These are phyloP conservation scores for Cordyceps cateniannulata DNA, from an alignment of 2,329 filamentous ascomycete genomes.

Conservation along the genomic window DNA sequence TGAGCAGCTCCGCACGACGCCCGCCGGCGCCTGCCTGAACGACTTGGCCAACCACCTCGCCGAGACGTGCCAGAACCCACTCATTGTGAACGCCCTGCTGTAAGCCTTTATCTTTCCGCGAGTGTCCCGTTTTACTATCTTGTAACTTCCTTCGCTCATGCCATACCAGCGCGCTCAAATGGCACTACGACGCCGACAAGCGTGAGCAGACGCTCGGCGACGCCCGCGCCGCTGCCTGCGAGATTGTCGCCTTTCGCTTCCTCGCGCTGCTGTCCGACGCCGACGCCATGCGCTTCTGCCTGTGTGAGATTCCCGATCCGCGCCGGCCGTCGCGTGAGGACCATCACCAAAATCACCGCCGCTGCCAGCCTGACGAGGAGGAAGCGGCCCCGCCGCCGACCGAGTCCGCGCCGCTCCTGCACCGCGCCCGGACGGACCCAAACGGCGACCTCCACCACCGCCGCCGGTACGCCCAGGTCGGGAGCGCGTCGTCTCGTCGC, in stretches of 20 bases:
- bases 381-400: constrained; percentile 39
- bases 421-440: neutral
- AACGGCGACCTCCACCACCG: constrained; percentile 28
- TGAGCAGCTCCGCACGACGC: constrained; percentile 64
- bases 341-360: neutral
- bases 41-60: constrained; percentile 58
- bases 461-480: neutral
- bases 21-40: constrained; percentile 52
- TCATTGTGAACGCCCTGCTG: constrained; percentile 67
- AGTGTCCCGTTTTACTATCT: no score
- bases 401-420: neutral
- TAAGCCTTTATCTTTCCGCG: constrained; percentile 31
- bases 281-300: constrained; percentile 67
- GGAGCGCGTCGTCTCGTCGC: constrained; percentile 19
- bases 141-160: no score
- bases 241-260: constrained; percentile 77
- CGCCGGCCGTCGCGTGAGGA: neutral
- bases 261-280: constrained; percentile 63
- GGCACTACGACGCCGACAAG: constrained; percentile 60
- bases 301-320: constrained; percentile 59
- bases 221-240: constrained; percentile 66
- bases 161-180: constrained; percentile 57
- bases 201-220: constrained; percentile 62
- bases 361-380: constrained; percentile 29
- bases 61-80: constrained; percentile 57